Percentiles rank a stretch among this genome's conserved stretches.
phyloP scores from a whole-genome alignment of 495 filamentous ascomycete genomes.

The Beverwykella pulmonaria region DNA sequence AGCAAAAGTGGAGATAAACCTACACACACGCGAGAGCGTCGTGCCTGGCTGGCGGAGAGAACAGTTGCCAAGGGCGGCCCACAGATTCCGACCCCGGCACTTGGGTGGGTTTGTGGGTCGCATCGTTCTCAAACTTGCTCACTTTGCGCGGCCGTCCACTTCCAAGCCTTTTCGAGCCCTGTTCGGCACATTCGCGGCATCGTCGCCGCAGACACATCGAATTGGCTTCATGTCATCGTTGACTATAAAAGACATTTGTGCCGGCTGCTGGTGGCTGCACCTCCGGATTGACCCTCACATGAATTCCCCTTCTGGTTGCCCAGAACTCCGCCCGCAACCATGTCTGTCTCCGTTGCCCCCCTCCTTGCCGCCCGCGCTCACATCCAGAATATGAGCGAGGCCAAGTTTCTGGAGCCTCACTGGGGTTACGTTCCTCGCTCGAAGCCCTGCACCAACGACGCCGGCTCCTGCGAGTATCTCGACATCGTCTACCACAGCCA shows the following conservation, averaged over 20 bases:
- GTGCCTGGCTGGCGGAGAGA: background rate
- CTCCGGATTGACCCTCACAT: background rate
- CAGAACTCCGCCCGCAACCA: background rate
- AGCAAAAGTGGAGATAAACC: background rate
- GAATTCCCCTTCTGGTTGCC: background rate
- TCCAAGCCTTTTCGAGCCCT: background rate
- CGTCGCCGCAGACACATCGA: background rate
- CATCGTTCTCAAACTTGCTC: background rate
- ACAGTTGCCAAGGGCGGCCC: background rate
- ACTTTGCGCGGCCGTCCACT: background rate
- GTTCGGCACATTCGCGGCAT: background rate
- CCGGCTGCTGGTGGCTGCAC: background rate
- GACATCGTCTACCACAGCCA: constrained; percentile 64
- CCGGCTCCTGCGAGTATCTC: constrained; percentile 65
- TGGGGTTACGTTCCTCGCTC: constrained; percentile 64
- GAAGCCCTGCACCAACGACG: constrained; percentile 61
- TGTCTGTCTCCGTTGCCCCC: background rate
- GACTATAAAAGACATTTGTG: background rate
- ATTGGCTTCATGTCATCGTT: background rate
- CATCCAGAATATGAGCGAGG: constrained; percentile 49
- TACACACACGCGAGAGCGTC: background rate
- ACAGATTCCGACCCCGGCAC: background rate
- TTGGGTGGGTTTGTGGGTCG: background rate
- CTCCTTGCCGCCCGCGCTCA: constrained; percentile 32
- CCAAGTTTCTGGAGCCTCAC: constrained; percentile 52